Base-by-base conservation (phyloP, 23 red algal genomes). In the Gracilariopsis chorda region DNA sequence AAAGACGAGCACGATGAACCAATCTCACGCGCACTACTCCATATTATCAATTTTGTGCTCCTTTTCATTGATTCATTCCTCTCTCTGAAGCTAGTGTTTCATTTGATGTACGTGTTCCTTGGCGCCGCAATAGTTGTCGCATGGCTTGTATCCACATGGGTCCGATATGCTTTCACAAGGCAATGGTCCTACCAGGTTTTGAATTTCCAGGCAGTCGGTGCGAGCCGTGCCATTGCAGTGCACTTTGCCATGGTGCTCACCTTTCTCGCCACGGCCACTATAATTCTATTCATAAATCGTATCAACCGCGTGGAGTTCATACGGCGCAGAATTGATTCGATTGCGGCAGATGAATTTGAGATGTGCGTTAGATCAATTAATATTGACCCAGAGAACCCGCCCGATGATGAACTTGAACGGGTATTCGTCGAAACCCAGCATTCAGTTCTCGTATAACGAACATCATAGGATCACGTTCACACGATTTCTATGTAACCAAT, bases 81-180 rank as follows among this genome's bases (percentile, higher is more conserved):
- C 7, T 92, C 77, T 1, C 46, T 84, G 20, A 77, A 78, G n/a
- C 74, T 83, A 63, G 48, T 21, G 2, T 89, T 89, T 58, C 48
- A 76, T 10, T 69, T 89, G 13, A 28, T 55, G 12, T 77, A 89
- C n/a, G 51, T 58, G 23, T 47, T 89, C 42, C 24, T 89, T n/a
- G 41, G 52, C 3, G 34, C 78, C 32, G 48, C 39, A n/a, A 27
- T 73, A 21, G 65, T 70, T 9, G 51, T 51, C 40, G 23, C 34
- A 32, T 92, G 80, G 59, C 24, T 92, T 37, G n/a, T 84, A 28
- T 92, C 77, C 67, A 67, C 79, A 12, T 92, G 89, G 89, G 42
- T 84, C 13, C 80, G 70, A 34, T 92, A 65, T 35, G 59, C 77
- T 1, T 35, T 84, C 14, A 78, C 62, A 29, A 77, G 47, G 29